Conservation (phyloP, 2,329 filamentous ascomycete genomes). For the Gaeumannomyces tritici region DNA sequence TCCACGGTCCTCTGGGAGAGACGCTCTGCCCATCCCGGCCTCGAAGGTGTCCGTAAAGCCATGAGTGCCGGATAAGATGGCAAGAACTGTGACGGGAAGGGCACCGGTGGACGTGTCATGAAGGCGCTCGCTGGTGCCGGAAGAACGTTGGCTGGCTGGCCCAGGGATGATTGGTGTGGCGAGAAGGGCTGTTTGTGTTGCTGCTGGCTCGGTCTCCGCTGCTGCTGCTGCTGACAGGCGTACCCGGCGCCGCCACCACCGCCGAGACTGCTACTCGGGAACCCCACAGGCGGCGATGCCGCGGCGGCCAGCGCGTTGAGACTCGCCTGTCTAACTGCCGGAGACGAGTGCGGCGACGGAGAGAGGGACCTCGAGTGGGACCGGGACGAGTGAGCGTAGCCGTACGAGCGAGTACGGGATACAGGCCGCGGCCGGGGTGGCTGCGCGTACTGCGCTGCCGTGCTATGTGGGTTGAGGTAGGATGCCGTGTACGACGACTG, state of each 20-base stretch:
- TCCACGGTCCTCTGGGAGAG: background rate
- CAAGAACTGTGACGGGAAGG: background rate
- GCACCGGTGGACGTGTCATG: background rate
- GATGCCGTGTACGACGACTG: background rate
- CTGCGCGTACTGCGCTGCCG: background rate
- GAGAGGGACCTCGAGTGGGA: background rate
- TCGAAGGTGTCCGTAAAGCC: background rate
- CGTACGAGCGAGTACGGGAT: background rate
- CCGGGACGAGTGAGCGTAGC: background rate
- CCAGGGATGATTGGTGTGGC: no score
- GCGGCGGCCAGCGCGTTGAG: background rate
- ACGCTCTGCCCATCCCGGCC: background rate
- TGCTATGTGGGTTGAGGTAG: background rate
- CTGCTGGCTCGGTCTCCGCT: background rate
- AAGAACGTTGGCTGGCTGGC: background rate
- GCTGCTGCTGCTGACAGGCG: background rate
- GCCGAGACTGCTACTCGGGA: background rate
- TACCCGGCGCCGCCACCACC: background rate
- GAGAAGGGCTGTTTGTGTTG: background rate
- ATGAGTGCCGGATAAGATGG: background rate
- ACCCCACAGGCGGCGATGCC: background rate
- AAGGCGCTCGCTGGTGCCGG: background rate
- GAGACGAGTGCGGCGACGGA: background rate
- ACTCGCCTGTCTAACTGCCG: background rate
- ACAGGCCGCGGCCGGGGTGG: no score